Conservation (phyloP, 2,329 filamentous ascomycete species). For the Botrytis sinoallii region DNA sequence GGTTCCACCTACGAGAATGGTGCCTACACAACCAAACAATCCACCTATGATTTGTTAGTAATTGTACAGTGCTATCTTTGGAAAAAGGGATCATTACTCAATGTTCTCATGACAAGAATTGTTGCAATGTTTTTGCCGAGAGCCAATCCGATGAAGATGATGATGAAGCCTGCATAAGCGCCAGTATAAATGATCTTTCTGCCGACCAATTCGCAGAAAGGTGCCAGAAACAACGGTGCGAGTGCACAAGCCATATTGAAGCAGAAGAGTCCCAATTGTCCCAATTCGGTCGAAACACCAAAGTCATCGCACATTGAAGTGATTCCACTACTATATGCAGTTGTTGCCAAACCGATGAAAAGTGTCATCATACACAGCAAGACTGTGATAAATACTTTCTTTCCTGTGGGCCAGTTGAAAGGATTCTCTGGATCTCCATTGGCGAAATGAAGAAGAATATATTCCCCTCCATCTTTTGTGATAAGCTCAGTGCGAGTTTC, state of each 20-base stretch:
- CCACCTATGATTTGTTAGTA: constrained; percentile 41
- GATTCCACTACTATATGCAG: constrained; percentile 51
- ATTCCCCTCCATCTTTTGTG: constrained; percentile 44
- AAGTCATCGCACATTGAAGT: constrained; percentile 46
- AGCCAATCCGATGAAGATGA: constrained; percentile 56
- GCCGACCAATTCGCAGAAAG: constrained; percentile 82
- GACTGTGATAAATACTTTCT: constrained; percentile 46
- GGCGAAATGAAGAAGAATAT: constrained; percentile 47
- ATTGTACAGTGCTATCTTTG: constrained; percentile 35
- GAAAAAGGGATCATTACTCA: constrained; percentile 35
- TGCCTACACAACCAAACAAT: constrained; percentile 66
- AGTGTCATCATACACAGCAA: constrained; percentile 52
- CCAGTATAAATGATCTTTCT: constrained; percentile 74
- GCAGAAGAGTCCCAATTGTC: constrained; percentile 62
- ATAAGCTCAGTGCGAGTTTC: constrained; percentile 45
- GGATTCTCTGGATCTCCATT: constrained; percentile 48
- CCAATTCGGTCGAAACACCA: constrained; percentile 42
- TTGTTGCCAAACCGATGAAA: constrained; percentile 53
- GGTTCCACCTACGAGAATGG: constrained; percentile 80
- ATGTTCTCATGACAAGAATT: constrained; percentile 65
- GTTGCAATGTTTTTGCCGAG: constrained; percentile 69
- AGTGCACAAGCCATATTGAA: constrained; percentile 72
- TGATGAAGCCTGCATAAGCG: constrained; percentile 46
- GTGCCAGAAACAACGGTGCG: constrained; percentile 83
- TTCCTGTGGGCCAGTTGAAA: constrained; percentile 48